Base-by-base conservation (phyloP, 176 grass and related monocot genomes). In the Avena insularis region DNA sequence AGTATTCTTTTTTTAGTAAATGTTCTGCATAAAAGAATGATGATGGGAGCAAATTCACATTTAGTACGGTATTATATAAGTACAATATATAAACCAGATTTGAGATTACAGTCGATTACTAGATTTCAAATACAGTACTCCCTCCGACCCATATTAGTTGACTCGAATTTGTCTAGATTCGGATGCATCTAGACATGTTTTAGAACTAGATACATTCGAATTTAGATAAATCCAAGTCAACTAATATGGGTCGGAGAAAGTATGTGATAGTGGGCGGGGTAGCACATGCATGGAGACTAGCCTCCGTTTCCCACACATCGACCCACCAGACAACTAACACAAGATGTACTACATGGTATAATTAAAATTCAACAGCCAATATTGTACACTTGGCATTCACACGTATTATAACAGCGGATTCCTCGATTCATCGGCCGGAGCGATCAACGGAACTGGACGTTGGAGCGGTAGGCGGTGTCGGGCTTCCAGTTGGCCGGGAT, bases 401-500 rank as follows among this genome's bases (percentile, higher is more conserved):
- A 49, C 60, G 2, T 65, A 47, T 20, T 0, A 46, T 31, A 51
- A 19, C 6, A 2, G 14, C 14, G 0, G 33, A 2, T 38, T 68
- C 31, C 27, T 38, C 0, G 65, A 38, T 43, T 25, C 9, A 84
- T 13, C 27, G 55, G 54, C 17, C 16, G 27, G 17, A 53, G 48
- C 48, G 2, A 31, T 86, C 73, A 95, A 8, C 82, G 86, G 86
- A 92, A 97, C 87, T 94, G 92, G 64, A 97, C 43, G 76, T 56
- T 75, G 38, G 95, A 97, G 56, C 87, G 78, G 82, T 97, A 97
- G 46, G 88, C 36, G 17, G 93, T 36, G 93, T 93, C 54, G 21
- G 92, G 73, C 70, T 65, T 75, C 85, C 93, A 97, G 72, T 93
- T 87, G 1, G 70, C 72, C 29, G 93, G 95, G 81, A 95, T 95